Base-by-base conservation (phyloP, 768 basidiomycete species). In the Lactifluus pinguis region DNA sequence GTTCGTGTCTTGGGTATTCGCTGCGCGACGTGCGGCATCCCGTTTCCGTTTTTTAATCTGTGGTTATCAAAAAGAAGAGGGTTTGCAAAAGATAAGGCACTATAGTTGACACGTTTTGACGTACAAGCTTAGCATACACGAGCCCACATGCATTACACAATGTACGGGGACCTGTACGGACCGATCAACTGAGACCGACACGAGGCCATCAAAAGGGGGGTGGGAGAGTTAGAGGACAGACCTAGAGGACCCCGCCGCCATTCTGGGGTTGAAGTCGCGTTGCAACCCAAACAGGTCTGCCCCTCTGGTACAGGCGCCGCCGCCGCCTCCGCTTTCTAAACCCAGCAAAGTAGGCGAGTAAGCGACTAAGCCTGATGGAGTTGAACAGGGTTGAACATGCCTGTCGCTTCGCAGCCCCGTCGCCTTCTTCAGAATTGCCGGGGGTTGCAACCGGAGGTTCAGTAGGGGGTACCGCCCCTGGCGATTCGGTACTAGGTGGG, bases 101-200 rank as follows among this genome's bases (percentile, higher is more conserved):
- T 53, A 49, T 10, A 11, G 48, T 48, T 42, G 54, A 63, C 49
- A 50, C 41, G 49, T 47, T 53, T 60, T 65, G 64, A 64, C 65
- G 65, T 66, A 90, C 88, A 72, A 91, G 77, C 75, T 92, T 92
- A 57, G 89, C 89, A 71, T 89, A 92, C 61, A 92, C 89, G 65
- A 92, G 81, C 56, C 89, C 89, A 72, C 89, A 92, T 11, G 89
- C 89, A 70, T 92, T 92, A 71, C 89, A 92, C 55, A 92, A 75
- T 57, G 89, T 91, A 69, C 89, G 80, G 25, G 89, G 89, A 54
- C 89, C 88, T 89, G 34, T 29, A 30, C 15, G 42, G 17, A 17
- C n/a, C 63, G 62, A 61, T 66, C 65, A 61, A 64, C 64, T 67
- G 63, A 56, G 44, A 15, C 15, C 48, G 25, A 64, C 41, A 29